Evolutionary conservation across 2,329 filamentous ascomycete species (phyloP).

Genomic region (Penicillium psychrosexuale): DNA sequence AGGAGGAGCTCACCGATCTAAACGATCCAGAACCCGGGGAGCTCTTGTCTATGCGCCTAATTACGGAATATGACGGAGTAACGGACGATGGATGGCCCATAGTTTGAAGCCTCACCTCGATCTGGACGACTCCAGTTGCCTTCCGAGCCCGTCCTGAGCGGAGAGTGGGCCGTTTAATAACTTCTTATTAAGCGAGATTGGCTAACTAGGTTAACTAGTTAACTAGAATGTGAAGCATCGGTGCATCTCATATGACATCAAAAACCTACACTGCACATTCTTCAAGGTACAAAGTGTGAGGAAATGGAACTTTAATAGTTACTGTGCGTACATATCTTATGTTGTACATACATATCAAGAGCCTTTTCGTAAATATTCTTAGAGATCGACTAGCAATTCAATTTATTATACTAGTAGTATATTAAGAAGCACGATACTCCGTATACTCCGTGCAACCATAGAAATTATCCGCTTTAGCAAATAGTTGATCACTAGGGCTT

Average conservation of each 20-base stretch:
- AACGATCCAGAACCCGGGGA: not conserved
- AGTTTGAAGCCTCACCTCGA: not conserved
- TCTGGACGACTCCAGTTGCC: slow-evolving; percentile 2
- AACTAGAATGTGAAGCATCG: not conserved
- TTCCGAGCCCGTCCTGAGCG: slow-evolving; percentile 13
- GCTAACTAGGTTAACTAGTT: not conserved
- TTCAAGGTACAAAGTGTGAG: not conserved
- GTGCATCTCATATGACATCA: not conserved
- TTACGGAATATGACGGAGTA: not conserved
- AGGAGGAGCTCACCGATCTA: not conserved
- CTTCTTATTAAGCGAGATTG: slow-evolving; percentile 14
- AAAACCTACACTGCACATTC: not conserved
- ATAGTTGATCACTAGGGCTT: not conserved
- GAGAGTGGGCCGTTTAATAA: not conserved
- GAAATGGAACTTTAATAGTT: not conserved
- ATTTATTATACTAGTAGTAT: not conserved
- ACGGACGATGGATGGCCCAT: not conserved
- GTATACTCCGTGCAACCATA: not conserved
- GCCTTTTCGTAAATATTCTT: not conserved
- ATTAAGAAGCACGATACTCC: not conserved
- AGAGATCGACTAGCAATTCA: not conserved
- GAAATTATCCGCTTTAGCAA: not conserved
- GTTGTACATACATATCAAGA: not conserved
- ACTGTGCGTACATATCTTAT: not conserved
- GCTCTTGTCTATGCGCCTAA: not conserved